Base-by-base conservation (phyloP, 805 yeast genomes). In the Gaillardinia entomophila region DNA sequence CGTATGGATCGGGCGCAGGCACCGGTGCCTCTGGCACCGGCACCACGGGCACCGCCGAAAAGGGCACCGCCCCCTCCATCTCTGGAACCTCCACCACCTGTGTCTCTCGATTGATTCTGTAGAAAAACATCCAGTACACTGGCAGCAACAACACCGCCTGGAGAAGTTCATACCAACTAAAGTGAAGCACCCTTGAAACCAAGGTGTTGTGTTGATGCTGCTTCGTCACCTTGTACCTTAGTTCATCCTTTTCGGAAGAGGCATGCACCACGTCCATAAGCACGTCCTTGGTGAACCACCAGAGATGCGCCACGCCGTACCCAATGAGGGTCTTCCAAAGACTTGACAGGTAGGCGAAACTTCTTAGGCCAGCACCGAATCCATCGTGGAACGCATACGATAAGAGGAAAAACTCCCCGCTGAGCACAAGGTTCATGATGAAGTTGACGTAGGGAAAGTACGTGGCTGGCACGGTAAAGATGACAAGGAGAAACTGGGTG, bases 281-380 rank as follows among this genome's bases (percentile, higher is more conserved):
- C 18, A 36, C 34, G 30, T 36, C 41, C 12, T 37, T 41, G 25
- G 41, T 25, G 15, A 30, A 45, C 49, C 49, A 45, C 47, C 47
- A 43, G 18, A 35, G 8, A 28, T 45, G 49, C 11, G 45, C 46
- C 6, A 40, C 23, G 8, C 24, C 13, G 25, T 33, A 34, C 24
- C 29, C 42, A n/a, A 41, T 20, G 16, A 34, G 11, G 14, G 31
- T 33, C 26, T 31, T 34, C 16, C 29, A 26, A 12, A 33, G 32
- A n/a, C n/a, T n/a, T n/a, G n/a, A n/a, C n/a, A n/a, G n/a, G n/a
- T n/a, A n/a, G n/a, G n/a, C n/a, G n/a, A n/a, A n/a, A n/a, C n/a
- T n/a, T n/a, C n/a, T n/a, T n/a, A n/a, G n/a, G n/a, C n/a, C n/a
- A n/a, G n/a, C n/a, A n/a, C n/a, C n/a, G 10, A 19, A 19, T 13